A percentile compares a stretch with the other conserved stretches of the same genome.
These are phyloP conservation scores for Aspergillus cavernicola DNA, from an alignment of 495 filamentous ascomycete species.

Conservation along the genomic window DNA sequence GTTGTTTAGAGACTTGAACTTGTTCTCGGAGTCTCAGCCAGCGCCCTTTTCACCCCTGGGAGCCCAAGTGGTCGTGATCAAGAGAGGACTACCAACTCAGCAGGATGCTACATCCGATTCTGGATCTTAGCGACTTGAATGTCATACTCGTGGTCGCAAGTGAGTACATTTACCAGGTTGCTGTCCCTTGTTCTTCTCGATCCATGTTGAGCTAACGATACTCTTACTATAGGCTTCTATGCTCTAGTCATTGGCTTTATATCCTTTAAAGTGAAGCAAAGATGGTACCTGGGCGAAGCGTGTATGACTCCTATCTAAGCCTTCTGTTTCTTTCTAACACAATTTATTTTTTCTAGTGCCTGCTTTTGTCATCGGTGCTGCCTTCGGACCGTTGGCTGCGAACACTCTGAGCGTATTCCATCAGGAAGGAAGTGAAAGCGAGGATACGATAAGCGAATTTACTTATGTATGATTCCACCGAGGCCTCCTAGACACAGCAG, in stretches of 20 bases:
- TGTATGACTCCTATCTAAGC: conserved; percentile 30
- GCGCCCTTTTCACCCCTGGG: background rate
- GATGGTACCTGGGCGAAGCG: conserved; percentile 57
- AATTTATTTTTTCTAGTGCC: conserved; percentile 40
- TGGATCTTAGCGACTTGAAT: conserved; percentile 53
- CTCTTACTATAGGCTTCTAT: conserved; percentile 25
- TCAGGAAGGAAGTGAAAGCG: conserved; percentile 33
- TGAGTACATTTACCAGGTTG: conserved; percentile 20
- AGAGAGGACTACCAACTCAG: background rate
- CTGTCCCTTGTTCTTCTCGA: background rate
- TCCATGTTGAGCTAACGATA: background rate
- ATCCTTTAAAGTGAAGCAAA: conserved; percentile 49
- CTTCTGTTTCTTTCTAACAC: background rate
- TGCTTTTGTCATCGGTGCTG: conserved; percentile 44
- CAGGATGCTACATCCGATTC: conserved; percentile 43
- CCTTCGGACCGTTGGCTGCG: conserved; percentile 47
- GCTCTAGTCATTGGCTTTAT: conserved; percentile 43
- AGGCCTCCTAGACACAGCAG: background rate
- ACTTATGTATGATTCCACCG: conserved; percentile 32
- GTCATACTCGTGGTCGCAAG: conserved; percentile 43
- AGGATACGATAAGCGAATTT: conserved; percentile 38
- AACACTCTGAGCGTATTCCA: conserved; percentile 43
- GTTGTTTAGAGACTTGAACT: background rate
- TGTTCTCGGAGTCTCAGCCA: background rate
- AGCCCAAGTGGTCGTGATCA: background rate